Evolutionary conservation across 2,329 filamentous ascomycete species (phyloP), one percentile per base, ranked within the genome.

Genomic region (Colletotrichum cereale): DNA sequence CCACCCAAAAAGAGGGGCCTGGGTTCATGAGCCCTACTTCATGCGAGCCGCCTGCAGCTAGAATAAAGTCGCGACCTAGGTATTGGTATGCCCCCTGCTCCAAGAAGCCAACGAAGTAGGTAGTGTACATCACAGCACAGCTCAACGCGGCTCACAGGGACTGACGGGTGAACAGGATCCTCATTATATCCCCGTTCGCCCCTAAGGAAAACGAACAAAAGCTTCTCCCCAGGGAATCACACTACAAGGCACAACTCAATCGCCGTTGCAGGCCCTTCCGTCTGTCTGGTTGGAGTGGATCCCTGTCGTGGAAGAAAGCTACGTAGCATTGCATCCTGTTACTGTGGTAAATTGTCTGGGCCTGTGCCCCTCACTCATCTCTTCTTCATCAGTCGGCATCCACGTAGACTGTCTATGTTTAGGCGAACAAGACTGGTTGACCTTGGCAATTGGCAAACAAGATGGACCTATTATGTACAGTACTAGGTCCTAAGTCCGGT

Each of bases 351-450:
- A 26, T 65, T 38, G 52, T 56, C 50, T 57, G 24, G 60, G 26
- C 48, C n/a, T 64, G 24, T 57, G 61, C 52, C 62, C 66, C 66
- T 66, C 61, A 42, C 44, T 65, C 66, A 69, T 68, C 61, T 68
- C 52, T 36, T 34, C 44, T 24, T 34, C 44, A 36, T 34, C 36
- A 48, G 21, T 68, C 52, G 66, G 57, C 66, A 68, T 68, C 36
- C 36, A 47, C 36, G 44, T 61, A 21, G 50, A n/a, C 18, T 55
- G 52, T 34, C 52, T 21, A 24, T 31, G 52, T 38, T 36, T 31
- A 38, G 12, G 31, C n/a, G 14, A 14, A 36, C 21, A 36, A 24
- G 7, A 24, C 3, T 55, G 1, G 10, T n/a, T 36, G 4, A n/a
- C 8, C 31, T 53, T n/a, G 16, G 8, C 50, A 53, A 29, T 53